phyloP scores from a whole-genome alignment of 2,329 filamentous ascomycete genomes.

The Aspergillus ochraceus region DNA sequence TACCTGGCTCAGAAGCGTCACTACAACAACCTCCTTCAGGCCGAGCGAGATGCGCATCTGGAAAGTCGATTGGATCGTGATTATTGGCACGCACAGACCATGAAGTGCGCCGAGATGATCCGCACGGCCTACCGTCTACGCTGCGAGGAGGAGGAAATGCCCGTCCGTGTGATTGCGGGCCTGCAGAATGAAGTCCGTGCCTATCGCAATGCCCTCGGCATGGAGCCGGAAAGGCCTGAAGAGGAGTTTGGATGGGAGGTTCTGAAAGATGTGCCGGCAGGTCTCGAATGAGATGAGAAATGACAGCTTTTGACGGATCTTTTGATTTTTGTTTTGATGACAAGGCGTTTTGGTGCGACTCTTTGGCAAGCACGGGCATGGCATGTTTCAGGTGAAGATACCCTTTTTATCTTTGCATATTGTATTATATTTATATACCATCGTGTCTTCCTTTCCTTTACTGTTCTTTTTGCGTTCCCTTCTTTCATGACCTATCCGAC shows the following conservation, averaged over 20 bases:
- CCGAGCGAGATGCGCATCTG: conserved; percentile 51
- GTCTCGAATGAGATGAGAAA: conserved; percentile 31
- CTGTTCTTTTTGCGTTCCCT: neutral
- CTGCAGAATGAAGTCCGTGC: conserved; percentile 52
- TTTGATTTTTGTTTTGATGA: conserved; percentile 6
- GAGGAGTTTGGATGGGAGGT: conserved; percentile 52
- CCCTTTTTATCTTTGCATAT: conserved; percentile 23
- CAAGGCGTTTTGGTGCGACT: conserved; percentile 25
- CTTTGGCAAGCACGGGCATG: conserved; percentile 14
- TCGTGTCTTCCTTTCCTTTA: neutral
- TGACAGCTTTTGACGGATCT: conserved; percentile 16
- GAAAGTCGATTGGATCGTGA: conserved; percentile 51
- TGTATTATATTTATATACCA: conserved; percentile 14
- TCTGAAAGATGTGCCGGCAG: conserved; percentile 44
- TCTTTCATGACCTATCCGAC: neutral
- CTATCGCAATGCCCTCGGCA: conserved; percentile 48
- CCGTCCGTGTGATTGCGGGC: conserved; percentile 45
- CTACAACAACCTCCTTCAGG: conserved; percentile 52
- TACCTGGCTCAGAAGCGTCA: conserved; percentile 48
- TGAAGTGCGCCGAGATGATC: conserved; percentile 51
- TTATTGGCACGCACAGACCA: conserved; percentile 50
- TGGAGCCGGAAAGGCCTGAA: conserved; percentile 50
- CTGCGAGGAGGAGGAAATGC: conserved; percentile 48
- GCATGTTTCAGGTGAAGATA: conserved; percentile 25
- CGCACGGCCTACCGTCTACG: conserved; percentile 49